Percentiles rank a stretch among this genome's conserved stretches.
These are phyloP conservation scores for Boechera stricta DNA, from an alignment of 345 rosid species.

Conservation along the genomic window DNA sequence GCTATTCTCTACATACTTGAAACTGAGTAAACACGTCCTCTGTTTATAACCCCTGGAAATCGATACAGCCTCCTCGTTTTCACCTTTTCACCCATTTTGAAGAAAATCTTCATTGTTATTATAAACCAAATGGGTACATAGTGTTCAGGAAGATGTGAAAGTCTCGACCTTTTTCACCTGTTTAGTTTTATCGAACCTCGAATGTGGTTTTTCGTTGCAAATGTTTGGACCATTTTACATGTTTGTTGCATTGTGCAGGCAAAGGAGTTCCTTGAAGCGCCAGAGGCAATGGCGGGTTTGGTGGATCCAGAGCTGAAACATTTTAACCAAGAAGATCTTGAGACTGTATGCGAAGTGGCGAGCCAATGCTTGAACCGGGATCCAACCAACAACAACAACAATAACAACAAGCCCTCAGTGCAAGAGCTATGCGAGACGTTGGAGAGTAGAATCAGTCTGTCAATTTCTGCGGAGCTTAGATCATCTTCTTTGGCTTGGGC, in stretches of 20 bases:
- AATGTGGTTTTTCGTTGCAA: not conserved
- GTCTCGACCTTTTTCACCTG: constrained; percentile 7
- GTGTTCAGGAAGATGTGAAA: constrained; percentile 11
- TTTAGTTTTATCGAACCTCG: not conserved
- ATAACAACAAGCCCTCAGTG: constrained; percentile 58
- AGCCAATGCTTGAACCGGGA: constrained; percentile 71
- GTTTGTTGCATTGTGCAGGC: constrained; percentile 60
- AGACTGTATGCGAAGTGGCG: constrained; percentile 76
- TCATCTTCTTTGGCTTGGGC: constrained; percentile 98
- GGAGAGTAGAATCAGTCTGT: constrained; percentile 77
- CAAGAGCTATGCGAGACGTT: constrained; percentile 61
- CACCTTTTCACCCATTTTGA: not conserved
- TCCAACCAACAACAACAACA: constrained; percentile 42
- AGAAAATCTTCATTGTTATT: not conserved
- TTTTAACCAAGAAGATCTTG: constrained; percentile 74
- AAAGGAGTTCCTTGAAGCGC: constrained; percentile 76
- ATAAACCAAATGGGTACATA: constrained; percentile 2
- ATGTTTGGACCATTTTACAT: not conserved
- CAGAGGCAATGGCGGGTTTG: constrained; percentile 75
- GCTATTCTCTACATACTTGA: not conserved
- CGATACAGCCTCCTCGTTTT: not conserved
- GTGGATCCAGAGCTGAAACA: constrained; percentile 93
- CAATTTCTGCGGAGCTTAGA: constrained; percentile 72
- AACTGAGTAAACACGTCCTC: not conserved
- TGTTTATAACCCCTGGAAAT: not conserved